Evolutionary conservation across 2,329 filamentous ascomycete genomes (phyloP), one percentile per base, ranked within the genome.

Genomic region (Penicillium sp.): DNA sequence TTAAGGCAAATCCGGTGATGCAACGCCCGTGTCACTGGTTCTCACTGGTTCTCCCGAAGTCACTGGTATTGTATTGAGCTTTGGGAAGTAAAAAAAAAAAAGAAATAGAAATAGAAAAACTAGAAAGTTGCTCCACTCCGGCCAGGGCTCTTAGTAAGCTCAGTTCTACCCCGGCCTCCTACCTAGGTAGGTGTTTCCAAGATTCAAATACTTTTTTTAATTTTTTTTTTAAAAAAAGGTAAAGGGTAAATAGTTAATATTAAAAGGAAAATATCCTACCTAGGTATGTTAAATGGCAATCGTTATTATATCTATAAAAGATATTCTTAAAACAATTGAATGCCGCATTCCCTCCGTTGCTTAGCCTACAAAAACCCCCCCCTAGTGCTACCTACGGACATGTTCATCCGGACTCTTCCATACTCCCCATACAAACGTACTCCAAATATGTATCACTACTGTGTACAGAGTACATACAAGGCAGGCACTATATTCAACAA

Each of bases 21-120:
- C 62, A 64, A 63, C 61, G 54, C 56, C 57, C 59, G 61, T 64
- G 59, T 64, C 57, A 64, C 62, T 56, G 40, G 26, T 43, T 42
- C 34, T 31, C 26, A 18, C n/a, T 18, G 26, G 44, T 32, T 26
- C 24, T 26, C 24, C 24, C 24, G 24, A 26, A 7, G 24, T 26
- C 24, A 14, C 13, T 26, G 32, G 32, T 24, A 35, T 35, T 37
- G 31, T 47, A 34, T 35, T 45, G 31, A 22, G 44, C 16, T 22
- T 37, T 11, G 1, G 18, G 2, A 35, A n/a, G n/a, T n/a, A n/a
- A 9, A 35, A 20, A 35, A 47, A 26, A 34, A 26, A 18, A 48
- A 35, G 24, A 22, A 35, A 20, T 39, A 44, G 45, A 45, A 39
- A 31, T 49, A 26, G 2, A 26, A 26, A 26, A 26, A 8, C 24